phyloP scores from a whole-genome alignment of 257 asterid genomes.

The Phtheirospermum japonicum region DNA sequence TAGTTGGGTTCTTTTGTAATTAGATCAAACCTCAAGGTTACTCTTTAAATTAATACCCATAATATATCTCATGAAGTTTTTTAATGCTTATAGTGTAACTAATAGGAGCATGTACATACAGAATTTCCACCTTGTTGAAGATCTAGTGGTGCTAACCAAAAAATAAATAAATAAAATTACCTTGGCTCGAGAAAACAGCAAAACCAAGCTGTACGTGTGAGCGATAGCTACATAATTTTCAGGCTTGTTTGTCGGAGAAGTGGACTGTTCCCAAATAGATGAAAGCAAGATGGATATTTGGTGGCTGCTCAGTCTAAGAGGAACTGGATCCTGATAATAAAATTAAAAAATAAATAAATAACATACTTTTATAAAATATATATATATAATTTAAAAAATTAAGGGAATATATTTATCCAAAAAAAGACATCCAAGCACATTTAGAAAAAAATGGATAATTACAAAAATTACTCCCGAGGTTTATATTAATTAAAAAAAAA shows the following conservation, averaged over 20 bases:
- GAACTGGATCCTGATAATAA: slow-evolving; percentile 62
- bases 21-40: no score
- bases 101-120: not conserved
- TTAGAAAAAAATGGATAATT: no score
- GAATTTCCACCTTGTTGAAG: no score
- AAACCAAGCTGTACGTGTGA: slow-evolving; percentile 87
- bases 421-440: no score
- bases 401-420: not conserved
- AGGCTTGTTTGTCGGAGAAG: slow-evolving; percentile 73
- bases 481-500: no score
- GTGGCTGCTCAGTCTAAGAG: slow-evolving; percentile 94
- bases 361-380: not conserved
- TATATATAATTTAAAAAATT: no score
- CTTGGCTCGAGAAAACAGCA: slow-evolving; percentile 91
- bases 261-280: slow-evolving; percentile 79
- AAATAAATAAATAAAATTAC: slow-evolving; percentile 34
- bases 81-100: not conserved
- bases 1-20: no score
- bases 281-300: slow-evolving; percentile 79
- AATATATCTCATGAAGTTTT: no score
- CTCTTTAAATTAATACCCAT: no score
- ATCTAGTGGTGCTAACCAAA: no score
- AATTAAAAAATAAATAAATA: not conserved
- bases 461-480: no score
- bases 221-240: slow-evolving; percentile 94